Base-by-base conservation (phyloP, 306 rosid genomes). In the Sophora flavescens region DNA sequence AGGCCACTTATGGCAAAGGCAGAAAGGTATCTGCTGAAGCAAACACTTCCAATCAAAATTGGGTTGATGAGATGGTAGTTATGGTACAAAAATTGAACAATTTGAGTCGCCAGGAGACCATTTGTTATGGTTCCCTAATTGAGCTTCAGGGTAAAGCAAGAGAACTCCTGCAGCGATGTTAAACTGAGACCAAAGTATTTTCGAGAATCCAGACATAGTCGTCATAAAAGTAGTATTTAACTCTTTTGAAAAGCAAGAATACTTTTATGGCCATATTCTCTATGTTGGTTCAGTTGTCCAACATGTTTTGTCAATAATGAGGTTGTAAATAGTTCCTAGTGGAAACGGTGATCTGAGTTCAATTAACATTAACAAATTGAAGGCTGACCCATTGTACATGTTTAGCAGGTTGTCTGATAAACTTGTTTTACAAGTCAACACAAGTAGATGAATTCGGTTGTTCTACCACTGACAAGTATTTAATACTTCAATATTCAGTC, bases 1-100 rank as follows among this genome's bases (percentile, higher is more conserved):
- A 91, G 91, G 88, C 85, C n/a, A 65, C 81, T 26, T 92, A 88
- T 74, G 97, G 98, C 57, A 90, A 86, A 77, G 70, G 47, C 48
- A 78, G 69, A 63, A 81, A 63, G 57, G 63, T 3, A 63, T 54
- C 81, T 47, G 48, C 68, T 52, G 84, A 77, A 63, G 35, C 80
- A 72, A 30, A 77, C 48, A 39, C 75, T 38, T 72, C 70, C 65
- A 73, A 61, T 67, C 86, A 74, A 73, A 54, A 70, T 48, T 85
- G 88, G 79, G 60, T 72, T 16, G 83, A 90, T 12, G 44, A 88
- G 39, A 77, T 82, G 65, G 73, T 28, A 39, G 72, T 56, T 18
- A 16, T 88, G 50, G 26, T 90, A 41, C 84, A 71, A 68, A 83
- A 84, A 75, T 71, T 87, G 65, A 73, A 82, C 63, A 70, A 75